These are phyloP conservation scores for Rhodosorus marinus DNA, from an alignment of 23 red algal genomes.

Conservation along the genomic window DNA sequence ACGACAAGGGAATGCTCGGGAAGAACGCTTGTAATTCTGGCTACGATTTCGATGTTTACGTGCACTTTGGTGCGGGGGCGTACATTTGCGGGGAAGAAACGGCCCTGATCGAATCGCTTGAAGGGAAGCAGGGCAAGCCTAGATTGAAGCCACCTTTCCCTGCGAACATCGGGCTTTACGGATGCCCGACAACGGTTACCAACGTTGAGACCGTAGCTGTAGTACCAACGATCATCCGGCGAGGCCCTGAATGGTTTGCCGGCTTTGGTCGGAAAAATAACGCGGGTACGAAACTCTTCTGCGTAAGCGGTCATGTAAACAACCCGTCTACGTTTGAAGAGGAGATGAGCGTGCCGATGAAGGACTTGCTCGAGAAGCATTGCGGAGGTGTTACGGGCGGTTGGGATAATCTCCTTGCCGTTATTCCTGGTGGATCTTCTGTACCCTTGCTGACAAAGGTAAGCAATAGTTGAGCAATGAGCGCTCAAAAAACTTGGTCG, in stretches of 20 bases:
- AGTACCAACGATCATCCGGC: slow-evolving; percentile 83
- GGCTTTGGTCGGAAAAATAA: slow-evolving; percentile 82
- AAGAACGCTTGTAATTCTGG: slow-evolving; percentile 81
- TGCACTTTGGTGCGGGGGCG: slow-evolving; percentile 78
- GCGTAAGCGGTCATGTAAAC: slow-evolving; percentile 89
- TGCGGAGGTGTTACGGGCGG: slow-evolving; percentile 90
- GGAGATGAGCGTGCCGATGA: slow-evolving; percentile 92
- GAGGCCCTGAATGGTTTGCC: slow-evolving; percentile 85
- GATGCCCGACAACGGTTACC: slow-evolving; percentile 92
- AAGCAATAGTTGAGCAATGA: too few relatives aligned
- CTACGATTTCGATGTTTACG: slow-evolving; percentile 94
- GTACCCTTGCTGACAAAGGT: slow-evolving; percentile 45
- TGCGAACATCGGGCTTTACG: slow-evolving; percentile 97
- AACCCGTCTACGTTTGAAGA: slow-evolving; percentile 89
- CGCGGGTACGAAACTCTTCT: slow-evolving; percentile 94
- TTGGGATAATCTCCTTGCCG: slow-evolving; percentile 93
- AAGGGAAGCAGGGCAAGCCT: slow-evolving; percentile 96
- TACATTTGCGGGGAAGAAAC: slow-evolving; percentile 99
- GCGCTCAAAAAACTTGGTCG: too few relatives aligned
- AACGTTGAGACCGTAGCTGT: slow-evolving; percentile 96
- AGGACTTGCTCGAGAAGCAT: slow-evolving; percentile 79
- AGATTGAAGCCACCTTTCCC: slow-evolving; percentile 97
- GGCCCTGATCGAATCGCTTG: slow-evolving; percentile 89
- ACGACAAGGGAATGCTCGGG: slow-evolving; percentile 69
- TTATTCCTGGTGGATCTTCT: slow-evolving; percentile 93